Percentiles rank a stretch among this genome's conserved stretches.
Conservation (phyloP, 2,329 filamentous ascomycete genomes). For the Ophiosphaerella korrae region DNA sequence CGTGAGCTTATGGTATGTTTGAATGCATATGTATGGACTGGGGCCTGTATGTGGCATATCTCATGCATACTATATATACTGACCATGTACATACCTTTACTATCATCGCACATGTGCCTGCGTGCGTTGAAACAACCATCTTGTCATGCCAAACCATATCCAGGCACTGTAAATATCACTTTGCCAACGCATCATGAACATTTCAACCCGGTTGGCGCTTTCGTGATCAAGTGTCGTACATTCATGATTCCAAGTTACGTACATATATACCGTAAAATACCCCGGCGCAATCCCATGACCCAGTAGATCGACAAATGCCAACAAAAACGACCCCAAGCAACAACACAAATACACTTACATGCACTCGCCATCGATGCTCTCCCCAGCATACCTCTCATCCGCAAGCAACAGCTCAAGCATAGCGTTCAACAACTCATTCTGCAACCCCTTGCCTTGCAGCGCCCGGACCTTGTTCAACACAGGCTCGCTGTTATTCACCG, state of each 20-base stretch:
- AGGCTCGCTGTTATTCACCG: slow-evolving; percentile 33
- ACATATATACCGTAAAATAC: background rate
- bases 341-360: background rate
- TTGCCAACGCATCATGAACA: too few relatives aligned
- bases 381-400: slow-evolving; percentile 37
- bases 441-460: slow-evolving; percentile 33
- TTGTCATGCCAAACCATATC: too few relatives aligned
- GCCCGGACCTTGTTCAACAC: slow-evolving; percentile 36
- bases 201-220: too few relatives aligned
- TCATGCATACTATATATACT: too few relatives aligned
- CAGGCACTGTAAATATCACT: too few relatives aligned
- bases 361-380: slow-evolving; percentile 5
- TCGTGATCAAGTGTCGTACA: too few relatives aligned
- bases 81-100: too few relatives aligned
- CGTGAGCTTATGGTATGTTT: slow-evolving; percentile 10
- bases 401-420: slow-evolving; percentile 43
- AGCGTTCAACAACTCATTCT: slow-evolving; percentile 37
- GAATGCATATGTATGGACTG: background rate
- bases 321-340: too few relatives aligned
- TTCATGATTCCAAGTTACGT: too few relatives aligned
- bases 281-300: background rate
- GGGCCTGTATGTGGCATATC: too few relatives aligned
- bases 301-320: background rate
- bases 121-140: too few relatives aligned
- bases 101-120: too few relatives aligned